phyloP scores from a whole-genome alignment of 805 yeast genomes.

The Wickerhamomyces bovis region DNA sequence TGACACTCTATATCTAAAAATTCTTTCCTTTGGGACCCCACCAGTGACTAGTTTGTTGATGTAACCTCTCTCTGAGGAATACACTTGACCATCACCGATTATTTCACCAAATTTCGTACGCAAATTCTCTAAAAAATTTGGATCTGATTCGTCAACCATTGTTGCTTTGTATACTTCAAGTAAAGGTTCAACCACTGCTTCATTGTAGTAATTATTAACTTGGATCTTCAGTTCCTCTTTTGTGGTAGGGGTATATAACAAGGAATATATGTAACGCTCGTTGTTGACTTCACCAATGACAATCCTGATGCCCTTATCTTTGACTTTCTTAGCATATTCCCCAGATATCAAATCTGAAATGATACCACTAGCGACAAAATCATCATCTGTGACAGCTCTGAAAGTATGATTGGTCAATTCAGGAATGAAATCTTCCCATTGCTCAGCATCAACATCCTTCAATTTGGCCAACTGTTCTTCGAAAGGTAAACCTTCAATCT shows the following conservation, averaged over 20 bases:
- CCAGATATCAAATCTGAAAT: slow-evolving; percentile 28
- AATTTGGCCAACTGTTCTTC: slow-evolving; percentile 20
- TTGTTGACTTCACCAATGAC: slow-evolving; percentile 31
- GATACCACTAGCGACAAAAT: slow-evolving; percentile 28
- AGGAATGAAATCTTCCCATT: slow-evolving; percentile 22
- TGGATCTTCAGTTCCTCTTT: slow-evolving; percentile 26
- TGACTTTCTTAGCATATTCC: slow-evolving; percentile 22
- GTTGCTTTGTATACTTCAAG: slow-evolving; percentile 21
- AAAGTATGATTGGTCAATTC: slow-evolving; percentile 27
- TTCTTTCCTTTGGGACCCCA: not conserved
- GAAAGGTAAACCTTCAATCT: slow-evolving; percentile 12
- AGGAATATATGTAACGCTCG: slow-evolving; percentile 28
- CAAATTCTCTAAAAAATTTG: slow-evolving; percentile 16
- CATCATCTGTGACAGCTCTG: slow-evolving; percentile 35
- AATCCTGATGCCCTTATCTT: slow-evolving; percentile 18
- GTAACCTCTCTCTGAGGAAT: slow-evolving; percentile 28
- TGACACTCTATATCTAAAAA: slow-evolving; percentile 24
- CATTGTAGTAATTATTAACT: slow-evolving; percentile 33
- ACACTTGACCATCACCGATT: slow-evolving; percentile 34
- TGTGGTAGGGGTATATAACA: slow-evolving; percentile 26
- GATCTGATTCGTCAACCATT: slow-evolving; percentile 13
- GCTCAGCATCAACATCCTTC: slow-evolving; percentile 16
- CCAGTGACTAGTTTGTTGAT: slow-evolving; percentile 21
- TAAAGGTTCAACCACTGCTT: slow-evolving; percentile 21
- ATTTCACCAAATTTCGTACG: slow-evolving; percentile 29